Evolutionary conservation across 306 rosid genomes (phyloP).

Genomic region (Malus orientalis): DNA sequence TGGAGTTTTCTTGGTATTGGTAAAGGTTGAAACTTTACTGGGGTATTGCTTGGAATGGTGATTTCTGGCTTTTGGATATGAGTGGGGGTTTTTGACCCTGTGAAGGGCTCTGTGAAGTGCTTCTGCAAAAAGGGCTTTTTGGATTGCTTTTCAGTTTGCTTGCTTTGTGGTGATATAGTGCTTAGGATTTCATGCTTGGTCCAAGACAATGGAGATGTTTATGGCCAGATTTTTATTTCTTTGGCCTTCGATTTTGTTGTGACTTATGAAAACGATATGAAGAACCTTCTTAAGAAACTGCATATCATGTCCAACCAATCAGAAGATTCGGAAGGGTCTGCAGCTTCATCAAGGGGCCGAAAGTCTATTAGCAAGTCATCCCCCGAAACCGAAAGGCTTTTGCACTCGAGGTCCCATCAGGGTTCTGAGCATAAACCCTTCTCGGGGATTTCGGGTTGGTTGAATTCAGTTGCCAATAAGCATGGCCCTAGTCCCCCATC

Average conservation of each 20-base stretch:
- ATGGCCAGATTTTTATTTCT: conserved; percentile 44
- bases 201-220: conserved; percentile 61
- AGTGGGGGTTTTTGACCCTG: conserved; percentile 18
- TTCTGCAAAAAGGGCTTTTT: conserved; percentile 23
- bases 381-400: conserved; percentile 48
- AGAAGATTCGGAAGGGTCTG: conserved; percentile 54
- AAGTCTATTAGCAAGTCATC: conserved; percentile 47
- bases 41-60: conserved; percentile 32
- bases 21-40: conserved; percentile 21
- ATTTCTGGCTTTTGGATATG: conserved; percentile 34
- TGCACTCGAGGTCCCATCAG: conserved; percentile 32
- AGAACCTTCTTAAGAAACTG: conserved; percentile 88
- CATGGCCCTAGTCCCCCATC: conserved; percentile 42
- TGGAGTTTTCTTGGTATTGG: conserved; percentile 33
- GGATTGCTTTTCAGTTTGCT: conserved; percentile 24
- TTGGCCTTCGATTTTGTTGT: conserved; percentile 31
- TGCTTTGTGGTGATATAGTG: conserved; percentile 21
- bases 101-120: background rate
- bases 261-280: conserved; percentile 49
- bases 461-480: conserved; percentile 61
- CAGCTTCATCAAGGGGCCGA: conserved; percentile 46
- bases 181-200: conserved; percentile 53
- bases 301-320: conserved; percentile 64
- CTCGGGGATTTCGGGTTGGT: conserved; percentile 67
- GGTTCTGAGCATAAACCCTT: conserved; percentile 55